phyloP scores from a whole-genome alignment of 176 grass and related monocot genomes.

The Lolium perenne region DNA sequence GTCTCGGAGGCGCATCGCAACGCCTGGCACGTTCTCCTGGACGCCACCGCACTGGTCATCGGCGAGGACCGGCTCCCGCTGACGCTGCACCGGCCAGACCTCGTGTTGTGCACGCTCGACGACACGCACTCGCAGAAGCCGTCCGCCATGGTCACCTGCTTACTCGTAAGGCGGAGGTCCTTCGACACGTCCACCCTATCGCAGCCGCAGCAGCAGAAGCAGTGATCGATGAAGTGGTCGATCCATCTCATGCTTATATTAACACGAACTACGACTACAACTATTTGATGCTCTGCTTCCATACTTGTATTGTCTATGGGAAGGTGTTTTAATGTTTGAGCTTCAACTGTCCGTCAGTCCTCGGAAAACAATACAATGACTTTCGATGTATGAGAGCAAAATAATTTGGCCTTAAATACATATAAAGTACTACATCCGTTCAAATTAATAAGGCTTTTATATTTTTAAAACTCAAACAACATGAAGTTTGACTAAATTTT shows the following conservation, averaged over 20 bases:
- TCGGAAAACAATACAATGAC: neutral
- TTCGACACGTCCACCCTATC: conserved; percentile 43
- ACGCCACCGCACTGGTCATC: conserved; percentile 55
- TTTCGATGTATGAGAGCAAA: too few species aligned
- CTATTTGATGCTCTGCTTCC: neutral
- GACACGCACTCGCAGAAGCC: conserved; percentile 40
- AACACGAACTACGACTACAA: neutral
- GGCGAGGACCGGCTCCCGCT: conserved; percentile 61
- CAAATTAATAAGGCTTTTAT: too few species aligned
- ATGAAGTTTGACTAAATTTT: too few species aligned
- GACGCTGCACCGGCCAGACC: conserved; percentile 72
- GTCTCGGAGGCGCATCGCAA: conserved; percentile 80
- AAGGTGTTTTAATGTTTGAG: neutral
- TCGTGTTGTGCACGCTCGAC: conserved; percentile 58
- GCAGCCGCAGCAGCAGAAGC: conserved; percentile 12
- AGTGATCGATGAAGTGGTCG: neutral
- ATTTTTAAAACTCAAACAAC: too few species aligned
- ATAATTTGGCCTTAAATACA: too few species aligned
- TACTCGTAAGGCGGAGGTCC: conserved; percentile 60
- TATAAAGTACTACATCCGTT: too few species aligned
- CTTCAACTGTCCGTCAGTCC: neutral
- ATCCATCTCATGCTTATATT: neutral
- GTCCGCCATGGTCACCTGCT: conserved; percentile 52
- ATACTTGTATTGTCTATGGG: neutral
- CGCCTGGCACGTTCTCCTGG: conserved; percentile 72